Evolutionary conservation across 768 basidiomycete genomes (phyloP), one percentile per base, ranked within the genome.

Genomic region (Mycena galopus): DNA sequence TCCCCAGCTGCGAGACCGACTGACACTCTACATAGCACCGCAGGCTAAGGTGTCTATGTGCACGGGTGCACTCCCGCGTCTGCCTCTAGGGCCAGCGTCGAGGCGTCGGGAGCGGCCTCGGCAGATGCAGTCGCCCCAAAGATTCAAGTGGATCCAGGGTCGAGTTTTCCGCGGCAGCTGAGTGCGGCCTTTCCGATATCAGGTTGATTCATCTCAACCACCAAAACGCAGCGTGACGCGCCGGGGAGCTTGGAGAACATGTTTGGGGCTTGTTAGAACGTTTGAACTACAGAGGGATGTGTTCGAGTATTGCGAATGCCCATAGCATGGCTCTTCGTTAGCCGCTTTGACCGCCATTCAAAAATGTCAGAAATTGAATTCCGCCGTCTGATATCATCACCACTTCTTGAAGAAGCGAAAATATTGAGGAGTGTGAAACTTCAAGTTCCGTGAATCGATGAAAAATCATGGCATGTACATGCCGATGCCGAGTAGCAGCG

Each of bases 281-380:
- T 30, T 65, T 65, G 64, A 65, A n/a, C 64, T 65, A 65, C 64
- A 55, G 64, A 65, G 64, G 64, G 64, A 65, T 65, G 51, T 65
- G 64, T 65, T 65, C 35, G 64, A 55, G 50, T 65, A 65, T 32
- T 50, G 8, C 37, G n/a, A 47, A n/a, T n/a, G n/a, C 37, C 61
- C 55, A 58, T 3, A 58, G 14, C 29, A n/a, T 33, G 56, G 4
- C 32, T 35, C 30, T 29, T 55, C 7, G 23, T n/a, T n/a, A n/a
- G n/a, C n/a, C n/a, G n/a, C n/a, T n/a, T n/a, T n/a, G n/a, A n/a
- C n/a, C n/a, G n/a, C n/a, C n/a, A n/a, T n/a, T n/a, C n/a, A n/a
- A n/a, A n/a, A n/a, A n/a, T n/a, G n/a, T n/a, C n/a, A n/a, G n/a
- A n/a, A n/a, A n/a, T n/a, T n/a, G n/a, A n/a, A n/a, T n/a, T n/a